A percentile compares a stretch with the other conserved stretches of the same genome.
These are phyloP conservation scores for Cynanchum wilfordii DNA, from an alignment of 257 asterid genomes.

Conservation along the genomic window DNA sequence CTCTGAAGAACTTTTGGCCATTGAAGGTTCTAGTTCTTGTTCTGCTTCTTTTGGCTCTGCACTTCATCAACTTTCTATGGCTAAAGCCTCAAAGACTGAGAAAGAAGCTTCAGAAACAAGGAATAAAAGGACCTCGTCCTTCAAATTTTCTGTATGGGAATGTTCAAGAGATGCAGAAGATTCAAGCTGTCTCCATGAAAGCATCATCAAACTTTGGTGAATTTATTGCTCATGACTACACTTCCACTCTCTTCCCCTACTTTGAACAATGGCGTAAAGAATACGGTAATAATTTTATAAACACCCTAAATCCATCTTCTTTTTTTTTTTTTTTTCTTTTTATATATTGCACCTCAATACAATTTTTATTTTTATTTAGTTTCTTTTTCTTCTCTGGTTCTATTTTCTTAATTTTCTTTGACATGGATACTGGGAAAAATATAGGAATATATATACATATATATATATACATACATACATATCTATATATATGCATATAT, in stretches of 20 bases:
- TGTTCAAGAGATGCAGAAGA: conserved; percentile 62
- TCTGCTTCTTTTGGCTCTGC: conserved; percentile 17
- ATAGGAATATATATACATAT: no score
- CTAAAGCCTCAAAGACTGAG: conserved; percentile 33
- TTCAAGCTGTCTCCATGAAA: conserved; percentile 36
- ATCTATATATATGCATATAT: no score
- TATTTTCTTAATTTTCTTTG: neutral
- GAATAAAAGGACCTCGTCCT: conserved; percentile 71
- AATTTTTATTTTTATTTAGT: neutral
- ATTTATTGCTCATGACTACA: conserved; percentile 78
- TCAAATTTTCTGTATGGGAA: conserved; percentile 46
- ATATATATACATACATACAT: no score
- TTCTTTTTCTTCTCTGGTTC: neutral
- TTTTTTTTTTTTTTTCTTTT: neutral
- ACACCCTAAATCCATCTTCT: neutral
- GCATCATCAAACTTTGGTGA: conserved; percentile 30
- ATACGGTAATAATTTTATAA: conserved; percentile 38
- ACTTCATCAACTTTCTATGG: conserved; percentile 31
- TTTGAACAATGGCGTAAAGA: conserved; percentile 80
- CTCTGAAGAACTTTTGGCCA: neutral
- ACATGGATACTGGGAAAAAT: no score
- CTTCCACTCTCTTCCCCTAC: conserved; percentile 76
- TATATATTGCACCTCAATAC: no score
- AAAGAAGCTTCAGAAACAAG: conserved; percentile 59
- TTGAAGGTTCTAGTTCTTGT: conserved; percentile 3